Evolutionary conservation across 2,329 filamentous ascomycete species (phyloP).

Genomic region (Pseudogymnoascus sp.): DNA sequence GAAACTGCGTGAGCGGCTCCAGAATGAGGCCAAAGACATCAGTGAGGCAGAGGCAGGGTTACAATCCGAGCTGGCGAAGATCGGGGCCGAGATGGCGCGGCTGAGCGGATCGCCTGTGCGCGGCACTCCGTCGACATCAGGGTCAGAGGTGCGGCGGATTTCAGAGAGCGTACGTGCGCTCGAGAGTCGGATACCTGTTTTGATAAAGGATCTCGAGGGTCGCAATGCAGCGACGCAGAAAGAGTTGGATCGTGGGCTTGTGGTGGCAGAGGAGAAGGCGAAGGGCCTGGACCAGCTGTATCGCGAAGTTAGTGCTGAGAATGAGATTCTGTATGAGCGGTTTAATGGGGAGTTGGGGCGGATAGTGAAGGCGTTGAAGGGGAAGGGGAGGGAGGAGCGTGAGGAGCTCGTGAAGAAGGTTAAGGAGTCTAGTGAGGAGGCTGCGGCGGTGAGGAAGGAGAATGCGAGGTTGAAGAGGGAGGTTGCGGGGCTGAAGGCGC

Average conservation of each 20-base stretch:
- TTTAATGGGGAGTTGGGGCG: slow-evolving; percentile 88
- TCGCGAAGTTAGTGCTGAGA: slow-evolving; percentile 80
- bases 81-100: slow-evolving; percentile 70
- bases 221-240: slow-evolving; percentile 58
- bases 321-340: slow-evolving; percentile 82
- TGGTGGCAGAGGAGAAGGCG: slow-evolving; percentile 69
- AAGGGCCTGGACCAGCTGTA: slow-evolving; percentile 83
- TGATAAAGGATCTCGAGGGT: slow-evolving; percentile 52
- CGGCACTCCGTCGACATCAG: slow-evolving; percentile 19
- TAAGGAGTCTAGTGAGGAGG: slow-evolving; percentile 70
- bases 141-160: slow-evolving; percentile 29
- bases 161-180: slow-evolving; percentile 57
- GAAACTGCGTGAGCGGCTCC: slow-evolving; percentile 76
- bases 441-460: slow-evolving; percentile 71
- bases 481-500: slow-evolving; percentile 43
- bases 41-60: slow-evolving; percentile 62
- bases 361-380: slow-evolving; percentile 68
- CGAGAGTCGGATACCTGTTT: slow-evolving; percentile 56
- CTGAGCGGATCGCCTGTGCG: slow-evolving; percentile 31
- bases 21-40: slow-evolving; percentile 70
- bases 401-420: slow-evolving; percentile 68
- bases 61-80: slow-evolving; percentile 69
- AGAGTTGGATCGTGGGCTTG: slow-evolving; percentile 65
- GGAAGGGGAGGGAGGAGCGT: slow-evolving; percentile 67
- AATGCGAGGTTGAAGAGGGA: slow-evolving; percentile 78